Percentiles rank a stretch among this genome's conserved stretches.
Evolutionary conservation across 139 green algal genomes (phyloP).

Genomic region (Picochlorum costavermella): DNA sequence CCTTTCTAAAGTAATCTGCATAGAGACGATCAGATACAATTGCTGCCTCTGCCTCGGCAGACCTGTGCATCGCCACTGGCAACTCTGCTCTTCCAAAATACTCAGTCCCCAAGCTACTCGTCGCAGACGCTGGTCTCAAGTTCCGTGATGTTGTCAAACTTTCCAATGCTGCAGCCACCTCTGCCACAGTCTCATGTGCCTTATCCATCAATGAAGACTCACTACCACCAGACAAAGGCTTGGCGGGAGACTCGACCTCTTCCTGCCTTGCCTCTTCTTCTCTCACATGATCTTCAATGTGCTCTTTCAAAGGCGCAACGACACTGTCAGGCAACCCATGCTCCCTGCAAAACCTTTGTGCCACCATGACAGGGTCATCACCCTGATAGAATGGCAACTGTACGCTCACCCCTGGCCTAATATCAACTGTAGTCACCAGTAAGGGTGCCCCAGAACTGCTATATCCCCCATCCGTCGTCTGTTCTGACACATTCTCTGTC

Average conservation of each 20-base stretch:
- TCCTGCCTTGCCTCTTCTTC: background rate
- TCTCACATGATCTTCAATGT: constrained; percentile 55
- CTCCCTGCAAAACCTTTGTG: constrained; percentile 49
- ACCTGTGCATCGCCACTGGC: background rate
- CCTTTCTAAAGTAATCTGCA: constrained; percentile 31
- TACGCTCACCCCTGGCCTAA: constrained; percentile 51
- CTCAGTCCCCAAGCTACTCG: constrained; percentile 11
- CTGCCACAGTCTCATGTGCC: background rate
- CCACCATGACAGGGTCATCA: constrained; percentile 50
- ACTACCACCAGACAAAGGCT: background rate
- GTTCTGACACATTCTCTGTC: constrained; percentile 9
- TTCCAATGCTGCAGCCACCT: background rate
- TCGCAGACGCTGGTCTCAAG: constrained; percentile 7
- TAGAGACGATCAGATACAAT: constrained; percentile 42
- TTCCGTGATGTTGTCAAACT: background rate
- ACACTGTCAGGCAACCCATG: constrained; percentile 54
- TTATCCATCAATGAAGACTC: background rate
- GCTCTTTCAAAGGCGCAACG: constrained; percentile 45
- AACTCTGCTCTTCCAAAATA: constrained; percentile 8
- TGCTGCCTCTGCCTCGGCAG: background rate
- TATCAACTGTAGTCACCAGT: constrained; percentile 80
- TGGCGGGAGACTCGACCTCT: background rate
- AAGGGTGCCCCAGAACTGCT: constrained; percentile 13
- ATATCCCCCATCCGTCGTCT: background rate
- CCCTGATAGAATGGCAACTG: constrained; percentile 52